These are phyloP conservation scores for Periconia sp. DNA, from an alignment of 2,329 filamentous ascomycete genomes.

Conservation along the genomic window DNA sequence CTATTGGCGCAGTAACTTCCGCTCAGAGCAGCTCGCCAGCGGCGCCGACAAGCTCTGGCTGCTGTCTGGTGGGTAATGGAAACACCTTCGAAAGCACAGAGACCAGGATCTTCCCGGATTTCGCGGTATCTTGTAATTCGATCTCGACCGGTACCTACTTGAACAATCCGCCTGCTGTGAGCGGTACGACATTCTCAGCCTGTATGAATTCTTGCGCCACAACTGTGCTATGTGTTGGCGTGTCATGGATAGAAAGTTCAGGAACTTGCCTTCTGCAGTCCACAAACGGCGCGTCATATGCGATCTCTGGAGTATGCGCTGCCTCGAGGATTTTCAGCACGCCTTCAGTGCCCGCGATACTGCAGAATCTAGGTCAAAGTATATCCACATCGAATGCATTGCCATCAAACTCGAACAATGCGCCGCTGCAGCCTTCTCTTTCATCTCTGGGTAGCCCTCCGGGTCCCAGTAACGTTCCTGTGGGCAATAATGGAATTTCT, in stretches of 20 bases:
- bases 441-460: no score
- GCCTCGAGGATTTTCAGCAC: no score
- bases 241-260: background rate
- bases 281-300: background rate
- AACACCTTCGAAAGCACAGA: no score
- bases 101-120: no score
- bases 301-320: background rate
- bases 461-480: no score
- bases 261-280: slow-evolving; percentile 1
- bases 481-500: no score
- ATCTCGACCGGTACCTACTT: background rate
- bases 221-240: background rate
- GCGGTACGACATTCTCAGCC: background rate
- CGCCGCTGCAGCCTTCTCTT: no score
- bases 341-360: no score
- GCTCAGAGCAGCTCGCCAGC: background rate
- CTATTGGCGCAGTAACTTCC: background rate
- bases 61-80: background rate
- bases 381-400: no score
- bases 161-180: background rate
- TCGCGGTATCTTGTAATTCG: slow-evolving; percentile 1
- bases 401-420: no score
- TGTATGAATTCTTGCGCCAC: background rate
- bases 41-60: background rate
- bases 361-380: no score